Percentiles rank a stretch among this genome's conserved stretches.
phyloP scores from a whole-genome alignment of 2,329 filamentous ascomycete species.

The Didymella exigua region DNA sequence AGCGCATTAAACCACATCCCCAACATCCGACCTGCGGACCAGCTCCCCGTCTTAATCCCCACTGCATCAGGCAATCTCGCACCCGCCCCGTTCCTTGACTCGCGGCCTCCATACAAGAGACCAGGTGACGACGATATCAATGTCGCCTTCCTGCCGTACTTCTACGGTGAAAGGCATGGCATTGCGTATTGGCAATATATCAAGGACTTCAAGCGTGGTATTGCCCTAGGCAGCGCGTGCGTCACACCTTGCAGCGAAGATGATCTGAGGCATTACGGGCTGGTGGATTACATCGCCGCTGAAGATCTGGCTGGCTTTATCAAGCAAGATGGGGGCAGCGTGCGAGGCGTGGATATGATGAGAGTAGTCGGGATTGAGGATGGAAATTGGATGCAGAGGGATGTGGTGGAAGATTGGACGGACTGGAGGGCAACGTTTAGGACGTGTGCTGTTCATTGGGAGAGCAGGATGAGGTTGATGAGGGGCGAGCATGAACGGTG shows the following conservation, averaged over 20 bases:
- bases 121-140: not conserved
- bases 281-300: constrained; percentile 11
- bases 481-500: not conserved
- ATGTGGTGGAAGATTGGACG: constrained; percentile 5
- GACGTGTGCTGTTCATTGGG: constrained; percentile 3
- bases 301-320: not conserved
- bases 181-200: constrained; percentile 19
- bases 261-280: constrained; percentile 5
- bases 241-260: constrained; percentile 19
- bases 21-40: constrained; percentile 15
- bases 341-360: not conserved
- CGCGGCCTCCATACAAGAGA: not conserved
- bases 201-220: not conserved
- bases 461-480: constrained; percentile 1
- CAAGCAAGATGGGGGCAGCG: too few species aligned
- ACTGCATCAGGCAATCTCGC: not conserved
- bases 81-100: not conserved
- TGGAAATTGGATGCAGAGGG: constrained; percentile 16
- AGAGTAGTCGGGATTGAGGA: constrained; percentile 3
- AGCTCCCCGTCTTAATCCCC: constrained; percentile 7
- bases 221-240: not conserved
- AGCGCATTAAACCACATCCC: constrained; percentile 28
- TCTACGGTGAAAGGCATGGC: constrained; percentile 21
- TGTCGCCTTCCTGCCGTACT: constrained; percentile 25
- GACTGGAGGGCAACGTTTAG: constrained; percentile 4